Evolutionary conservation across 2,329 filamentous ascomycete species (phyloP).

Genomic region (Colletotrichum sp.): DNA sequence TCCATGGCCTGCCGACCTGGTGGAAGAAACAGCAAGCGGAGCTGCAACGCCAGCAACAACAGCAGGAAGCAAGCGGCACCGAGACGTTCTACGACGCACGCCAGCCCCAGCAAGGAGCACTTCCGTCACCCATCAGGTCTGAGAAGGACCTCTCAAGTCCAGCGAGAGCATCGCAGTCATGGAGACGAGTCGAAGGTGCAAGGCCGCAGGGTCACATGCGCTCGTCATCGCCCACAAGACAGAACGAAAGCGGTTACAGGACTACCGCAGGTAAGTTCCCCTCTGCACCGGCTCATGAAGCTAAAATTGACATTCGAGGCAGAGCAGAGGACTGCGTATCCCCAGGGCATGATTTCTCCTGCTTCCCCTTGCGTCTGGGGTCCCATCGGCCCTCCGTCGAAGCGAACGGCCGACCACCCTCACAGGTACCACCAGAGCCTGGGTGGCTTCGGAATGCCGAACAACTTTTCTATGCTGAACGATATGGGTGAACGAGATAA

Average conservation of each 20-base stretch:
- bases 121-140: not conserved
- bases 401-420: not conserved
- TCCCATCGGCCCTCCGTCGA: slow-evolving; percentile 31
- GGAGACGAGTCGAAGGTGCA: not conserved
- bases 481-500: not conserved
- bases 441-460: not conserved
- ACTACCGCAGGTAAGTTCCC: not conserved
- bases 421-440: not conserved
- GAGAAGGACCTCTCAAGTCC: not conserved
- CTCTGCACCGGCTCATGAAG: not conserved
- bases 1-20: slow-evolving; percentile 66
- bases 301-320: not conserved
- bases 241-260: not conserved
- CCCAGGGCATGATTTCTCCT: slow-evolving; percentile 1
- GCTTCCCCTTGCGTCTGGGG: slow-evolving; percentile 31
- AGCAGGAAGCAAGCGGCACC: not conserved
- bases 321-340: not conserved
- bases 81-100: not conserved
- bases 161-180: slow-evolving; percentile 8
- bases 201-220: not conserved
- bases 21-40: slow-evolving; percentile 62
- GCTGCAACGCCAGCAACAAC: slow-evolving; percentile 29
- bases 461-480: not conserved
- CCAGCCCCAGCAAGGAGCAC: not conserved
- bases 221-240: not conserved